A percentile compares a stretch with the other conserved stretches of the same genome.
These are phyloP conservation scores for Collybia sp. DNA, from an alignment of 768 basidiomycete genomes.

Conservation along the genomic window DNA sequence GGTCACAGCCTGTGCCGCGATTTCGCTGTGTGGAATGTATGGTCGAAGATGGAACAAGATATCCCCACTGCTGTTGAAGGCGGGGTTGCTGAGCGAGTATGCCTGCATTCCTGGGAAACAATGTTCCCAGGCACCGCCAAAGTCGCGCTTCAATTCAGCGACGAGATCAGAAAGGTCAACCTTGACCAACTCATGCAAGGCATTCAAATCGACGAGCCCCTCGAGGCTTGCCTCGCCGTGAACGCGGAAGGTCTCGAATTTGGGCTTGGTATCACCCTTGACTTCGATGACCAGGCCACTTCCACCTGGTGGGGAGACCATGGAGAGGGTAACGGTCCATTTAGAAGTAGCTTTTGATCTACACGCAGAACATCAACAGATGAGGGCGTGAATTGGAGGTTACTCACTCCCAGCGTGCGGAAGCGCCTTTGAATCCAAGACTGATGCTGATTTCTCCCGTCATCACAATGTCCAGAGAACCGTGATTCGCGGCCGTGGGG, in stretches of 20 bases:
- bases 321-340: no score
- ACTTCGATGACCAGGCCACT: slow-evolving; percentile 3
- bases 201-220: not conserved
- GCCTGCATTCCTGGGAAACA: slow-evolving; percentile 5
- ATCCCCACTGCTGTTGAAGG: slow-evolving; percentile 5
- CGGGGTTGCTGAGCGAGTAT: slow-evolving; percentile 7
- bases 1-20: no score
- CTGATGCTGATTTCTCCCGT: no score
- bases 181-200: not conserved
- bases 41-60: slow-evolving; percentile 3
- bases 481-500: no score
- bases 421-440: no score
- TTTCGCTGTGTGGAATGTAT: not conserved
- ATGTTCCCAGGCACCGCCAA: slow-evolving; percentile 6
- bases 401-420: no score
- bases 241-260: not conserved
- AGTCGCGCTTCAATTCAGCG: slow-evolving; percentile 1
- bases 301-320: not conserved
- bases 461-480: no score
- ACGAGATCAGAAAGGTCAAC: no score
- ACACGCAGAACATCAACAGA: no score
- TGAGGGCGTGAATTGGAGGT: no score
- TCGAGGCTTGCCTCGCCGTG: not conserved
- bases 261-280: not conserved
- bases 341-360: no score